Evolutionary conservation across 2,329 filamentous ascomycete species (phyloP), one percentile per base, ranked within the genome.

Genomic region (Drechslerella dactyloides): DNA sequence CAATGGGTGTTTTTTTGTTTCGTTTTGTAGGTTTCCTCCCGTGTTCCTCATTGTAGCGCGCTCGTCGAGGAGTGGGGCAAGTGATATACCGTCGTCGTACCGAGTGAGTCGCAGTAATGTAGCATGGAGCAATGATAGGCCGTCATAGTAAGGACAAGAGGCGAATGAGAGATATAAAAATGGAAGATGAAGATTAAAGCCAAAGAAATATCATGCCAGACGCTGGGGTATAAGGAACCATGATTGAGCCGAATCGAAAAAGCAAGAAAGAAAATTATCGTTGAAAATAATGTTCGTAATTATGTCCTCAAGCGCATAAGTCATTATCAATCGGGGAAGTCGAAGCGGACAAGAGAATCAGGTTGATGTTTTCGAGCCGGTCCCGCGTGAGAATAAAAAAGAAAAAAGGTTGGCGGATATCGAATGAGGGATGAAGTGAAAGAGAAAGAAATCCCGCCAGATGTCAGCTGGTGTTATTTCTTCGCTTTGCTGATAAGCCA

Each of bases 401-500:
- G n/a, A 40, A 48, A 55, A 5, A 24, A 37, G 19, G 46, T 5
- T 44, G 8, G 13, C 11, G 2, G 37, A 55, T 11, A 59, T 58
- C 35, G 53, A 65, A 54, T 15, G 17, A 51, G 33, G 53, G 60
- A 30, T 35, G 24, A 33, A 65, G 44, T 21, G 23, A 30, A 54
- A 23, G 48, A 37, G 11, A 50, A 64, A 37, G 46, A 11, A 21
- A 21, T 2, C 24, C 17, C 11, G 51, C 19, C 15, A 8, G 33
- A 21, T 27, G 57, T 72, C 17, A 60, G 66, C 33, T 69, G 35
- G 13, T 23, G 50, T 86, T 81, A 92, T 81, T 88, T 88, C 79
- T 85, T 91, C 74, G 92, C 89, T 80, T 90, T 90, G 76, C 92
- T 93, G 80, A 99, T 93, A 79, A 99, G 84, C 90, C 94, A 99